These are phyloP conservation scores for Candida krabiensis DNA, from an alignment of 805 yeast species.

Conservation along the genomic window DNA sequence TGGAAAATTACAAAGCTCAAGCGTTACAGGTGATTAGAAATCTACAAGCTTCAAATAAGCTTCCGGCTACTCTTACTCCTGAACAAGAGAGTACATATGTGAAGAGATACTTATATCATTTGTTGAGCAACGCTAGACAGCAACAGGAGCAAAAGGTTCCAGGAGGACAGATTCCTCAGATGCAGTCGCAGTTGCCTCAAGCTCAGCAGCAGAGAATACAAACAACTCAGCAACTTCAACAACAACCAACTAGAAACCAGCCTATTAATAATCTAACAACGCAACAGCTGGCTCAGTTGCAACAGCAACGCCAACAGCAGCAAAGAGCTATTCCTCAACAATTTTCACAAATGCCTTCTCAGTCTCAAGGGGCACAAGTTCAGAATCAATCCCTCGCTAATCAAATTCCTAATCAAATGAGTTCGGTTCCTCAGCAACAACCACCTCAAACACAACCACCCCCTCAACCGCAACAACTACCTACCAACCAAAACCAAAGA, in stretches of 20 bases:
- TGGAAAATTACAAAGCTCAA: constrained; percentile 33
- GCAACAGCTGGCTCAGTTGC: constrained; percentile 17
- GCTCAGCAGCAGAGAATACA: constrained; percentile 23
- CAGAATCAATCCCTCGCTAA: constrained; percentile 2
- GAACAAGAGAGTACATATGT: constrained; percentile 37
- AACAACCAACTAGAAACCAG: constrained; percentile 15
- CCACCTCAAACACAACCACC: constrained; percentile 11
- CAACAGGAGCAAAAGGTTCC: constrained; percentile 19
- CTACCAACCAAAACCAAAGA: constrained; percentile 34
- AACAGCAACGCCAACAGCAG: constrained; percentile 26
- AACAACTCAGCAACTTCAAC: constrained; percentile 23
- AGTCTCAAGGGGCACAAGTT: constrained; percentile 3
- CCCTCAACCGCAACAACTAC: constrained; percentile 27
- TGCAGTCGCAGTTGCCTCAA: constrained; percentile 21
- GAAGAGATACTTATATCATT: constrained; percentile 32
- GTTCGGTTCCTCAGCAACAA: constrained; percentile 16
- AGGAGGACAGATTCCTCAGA: constrained; percentile 7
- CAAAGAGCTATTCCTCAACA: constrained; percentile 18
- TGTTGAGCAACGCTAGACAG: constrained; percentile 21
- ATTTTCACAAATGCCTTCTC: constrained; percentile 3
- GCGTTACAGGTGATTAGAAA: constrained; percentile 35
- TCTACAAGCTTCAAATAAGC: constrained; percentile 33
- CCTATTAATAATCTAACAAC: constrained; percentile 12
- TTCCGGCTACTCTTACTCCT: constrained; percentile 31
- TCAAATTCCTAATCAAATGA: constrained; percentile 6